Percentiles rank a stretch among this genome's conserved stretches.
Evolutionary conservation across 495 filamentous ascomycete species (phyloP).

Genomic region (Xylaria venustula): DNA sequence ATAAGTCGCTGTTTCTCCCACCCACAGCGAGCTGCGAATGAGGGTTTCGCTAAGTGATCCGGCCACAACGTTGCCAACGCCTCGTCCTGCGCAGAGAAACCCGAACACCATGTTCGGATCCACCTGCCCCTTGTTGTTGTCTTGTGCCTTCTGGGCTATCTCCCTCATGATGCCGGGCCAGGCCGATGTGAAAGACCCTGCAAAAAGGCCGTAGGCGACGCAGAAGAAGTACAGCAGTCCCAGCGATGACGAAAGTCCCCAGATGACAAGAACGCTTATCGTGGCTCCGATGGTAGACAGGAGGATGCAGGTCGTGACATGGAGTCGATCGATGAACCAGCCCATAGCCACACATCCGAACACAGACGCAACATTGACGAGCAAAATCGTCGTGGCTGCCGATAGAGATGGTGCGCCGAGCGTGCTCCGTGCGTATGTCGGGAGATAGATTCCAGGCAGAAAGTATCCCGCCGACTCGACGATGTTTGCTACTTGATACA

Average conservation of each 20-base stretch:
- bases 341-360: conserved; percentile 57
- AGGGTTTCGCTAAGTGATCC: conserved; percentile 57
- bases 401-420: conserved; percentile 30
- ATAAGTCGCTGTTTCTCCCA: conserved; percentile 23
- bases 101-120: conserved; percentile 39
- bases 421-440: conserved; percentile 45
- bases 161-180: conserved; percentile 59
- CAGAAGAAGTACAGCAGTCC: conserved; percentile 60
- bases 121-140: conserved; percentile 17
- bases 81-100: conserved; percentile 58
- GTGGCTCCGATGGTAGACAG: conserved; percentile 57
- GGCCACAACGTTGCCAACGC: conserved; percentile 60
- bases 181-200: conserved; percentile 58
- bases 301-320: conserved; percentile 58
- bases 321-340: conserved; percentile 55
- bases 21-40: conserved; percentile 35
- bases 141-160: conserved; percentile 32
- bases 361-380: conserved; percentile 56
- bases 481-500: conserved; percentile 56
- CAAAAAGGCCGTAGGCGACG: conserved; percentile 64
- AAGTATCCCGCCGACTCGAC: conserved; percentile 65
- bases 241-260: conserved; percentile 57
- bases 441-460: conserved; percentile 61
- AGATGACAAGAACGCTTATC: conserved; percentile 60
- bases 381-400: conserved; percentile 49